Percentiles rank a stretch among this genome's conserved stretches.
Evolutionary conservation across 2,329 filamentous ascomycete genomes (phyloP).

Genomic region (Coniochaeta ligniaria): DNA sequence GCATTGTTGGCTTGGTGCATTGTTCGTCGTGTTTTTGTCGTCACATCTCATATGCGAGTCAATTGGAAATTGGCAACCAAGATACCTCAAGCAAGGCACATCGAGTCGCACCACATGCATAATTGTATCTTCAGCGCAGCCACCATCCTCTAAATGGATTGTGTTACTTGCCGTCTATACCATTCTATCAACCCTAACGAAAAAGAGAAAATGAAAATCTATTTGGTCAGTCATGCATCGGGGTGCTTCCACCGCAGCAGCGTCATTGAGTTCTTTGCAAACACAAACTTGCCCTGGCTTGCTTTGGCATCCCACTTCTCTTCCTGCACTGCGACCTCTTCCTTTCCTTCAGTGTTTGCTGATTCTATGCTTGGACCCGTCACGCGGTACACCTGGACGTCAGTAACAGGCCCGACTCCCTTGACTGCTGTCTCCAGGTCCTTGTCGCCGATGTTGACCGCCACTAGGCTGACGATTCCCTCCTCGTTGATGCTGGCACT

Average conservation of each 20-base stretch:
- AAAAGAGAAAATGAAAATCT: not conserved
- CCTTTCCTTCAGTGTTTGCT: conserved; percentile 54
- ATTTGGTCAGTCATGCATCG: not conserved
- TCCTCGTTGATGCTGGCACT: conserved; percentile 51
- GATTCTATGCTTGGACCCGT: conserved; percentile 48
- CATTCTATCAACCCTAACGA: not conserved
- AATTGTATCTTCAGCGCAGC: not conserved
- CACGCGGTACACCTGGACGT: conserved; percentile 57
- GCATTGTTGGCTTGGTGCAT: not conserved
- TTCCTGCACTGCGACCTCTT: conserved; percentile 43
- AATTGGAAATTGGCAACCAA: not conserved
- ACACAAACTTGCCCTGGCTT: conserved; percentile 40
- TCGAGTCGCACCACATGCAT: not conserved
- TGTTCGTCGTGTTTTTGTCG: not conserved
- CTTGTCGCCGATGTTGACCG: conserved; percentile 64
- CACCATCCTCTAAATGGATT: not conserved
- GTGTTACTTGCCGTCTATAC: not conserved
- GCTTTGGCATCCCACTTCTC: conserved; percentile 56
- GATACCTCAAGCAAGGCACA: not conserved
- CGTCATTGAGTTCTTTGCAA: conserved; percentile 64
- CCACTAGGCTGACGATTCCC: conserved; percentile 58
- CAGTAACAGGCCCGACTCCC: conserved; percentile 38
- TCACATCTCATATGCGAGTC: not conserved
- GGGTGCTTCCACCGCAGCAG: conserved; percentile 42
- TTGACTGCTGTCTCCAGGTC: conserved; percentile 53